These are phyloP conservation scores for Tricholoma furcatifolium DNA, from an alignment of 768 basidiomycete genomes.

Conservation along the genomic window DNA sequence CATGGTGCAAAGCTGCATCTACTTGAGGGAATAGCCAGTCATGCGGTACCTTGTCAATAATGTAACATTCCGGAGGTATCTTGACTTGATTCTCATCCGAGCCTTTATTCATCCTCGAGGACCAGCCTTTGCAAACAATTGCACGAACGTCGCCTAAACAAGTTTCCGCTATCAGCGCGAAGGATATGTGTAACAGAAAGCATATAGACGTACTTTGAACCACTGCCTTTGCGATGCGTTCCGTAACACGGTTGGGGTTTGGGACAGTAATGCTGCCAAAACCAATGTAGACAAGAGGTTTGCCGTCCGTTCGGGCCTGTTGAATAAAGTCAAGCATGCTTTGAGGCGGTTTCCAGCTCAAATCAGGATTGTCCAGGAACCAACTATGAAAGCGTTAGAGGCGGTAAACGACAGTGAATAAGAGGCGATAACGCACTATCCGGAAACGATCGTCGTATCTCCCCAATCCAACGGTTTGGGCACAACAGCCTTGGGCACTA, in stretches of 20 bases:
- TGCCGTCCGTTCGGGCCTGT: slow-evolving; percentile 51
- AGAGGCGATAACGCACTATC: slow-evolving; percentile 43
- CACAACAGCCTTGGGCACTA: slow-evolving; percentile 46
- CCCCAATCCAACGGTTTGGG: slow-evolving; percentile 73
- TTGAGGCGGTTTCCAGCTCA: slow-evolving; percentile 52
- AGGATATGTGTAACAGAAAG: not conserved
- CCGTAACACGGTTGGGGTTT: slow-evolving; percentile 51
- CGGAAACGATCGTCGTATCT: slow-evolving; percentile 53
- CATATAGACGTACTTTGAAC: slow-evolving; percentile 43
- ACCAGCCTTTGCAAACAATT: slow-evolving; percentile 70
- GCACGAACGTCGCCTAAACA: slow-evolving; percentile 56
- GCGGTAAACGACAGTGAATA: not conserved
- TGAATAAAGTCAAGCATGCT: slow-evolving; percentile 52
- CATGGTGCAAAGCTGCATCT: slow-evolving; percentile 65
- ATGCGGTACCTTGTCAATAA: slow-evolving; percentile 67
- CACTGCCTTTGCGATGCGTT: slow-evolving; percentile 58
- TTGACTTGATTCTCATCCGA: slow-evolving; percentile 32
- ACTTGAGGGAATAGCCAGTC: slow-evolving; percentile 63
- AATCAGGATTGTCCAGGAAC: slow-evolving; percentile 65
- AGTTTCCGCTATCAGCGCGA: not conserved
- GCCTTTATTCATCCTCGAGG: slow-evolving; percentile 47
- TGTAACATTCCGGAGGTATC: slow-evolving; percentile 52
- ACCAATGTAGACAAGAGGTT: slow-evolving; percentile 69
- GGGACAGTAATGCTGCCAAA: slow-evolving; percentile 73
- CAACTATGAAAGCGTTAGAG: slow-evolving; percentile 38